Conservation (phyloP, 2,329 filamentous ascomycete genomes). For the Venturia oleaginea region DNA sequence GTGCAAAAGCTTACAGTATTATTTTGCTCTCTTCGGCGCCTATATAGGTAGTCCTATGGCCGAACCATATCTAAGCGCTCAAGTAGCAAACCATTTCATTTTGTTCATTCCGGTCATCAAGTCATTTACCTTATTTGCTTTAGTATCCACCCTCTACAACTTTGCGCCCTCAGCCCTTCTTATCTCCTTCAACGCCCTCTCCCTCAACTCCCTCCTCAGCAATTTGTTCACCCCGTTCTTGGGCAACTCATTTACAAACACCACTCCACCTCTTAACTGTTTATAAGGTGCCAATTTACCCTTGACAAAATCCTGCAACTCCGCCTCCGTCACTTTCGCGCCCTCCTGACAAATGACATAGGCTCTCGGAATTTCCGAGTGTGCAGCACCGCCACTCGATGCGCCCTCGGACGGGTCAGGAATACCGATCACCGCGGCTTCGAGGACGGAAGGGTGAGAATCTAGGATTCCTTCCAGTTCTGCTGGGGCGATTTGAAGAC, state of each 20-base stretch:
- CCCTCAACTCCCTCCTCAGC: constrained; percentile 24
- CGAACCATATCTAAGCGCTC: too few relatives aligned
- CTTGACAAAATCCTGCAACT: constrained; percentile 24
- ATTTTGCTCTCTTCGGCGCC: too few relatives aligned
- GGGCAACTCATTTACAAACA: constrained; percentile 24
- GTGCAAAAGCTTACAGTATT: too few relatives aligned
- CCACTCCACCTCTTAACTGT: constrained; percentile 24
- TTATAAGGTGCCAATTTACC: constrained; percentile 31
- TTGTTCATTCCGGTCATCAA: too few relatives aligned
- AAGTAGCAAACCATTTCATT: too few relatives aligned
- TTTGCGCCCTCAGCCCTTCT: constrained; percentile 1
- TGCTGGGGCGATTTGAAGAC: constrained; percentile 41
- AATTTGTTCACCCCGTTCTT: constrained; percentile 27
- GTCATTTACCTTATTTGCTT: background rate
- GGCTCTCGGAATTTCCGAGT: constrained; percentile 31
- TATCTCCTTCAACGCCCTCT: constrained; percentile 20
- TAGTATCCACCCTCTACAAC: background rate
- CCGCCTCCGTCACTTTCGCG: constrained; percentile 16
- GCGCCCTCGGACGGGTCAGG: background rate
- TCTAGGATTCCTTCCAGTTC: constrained; percentile 39
- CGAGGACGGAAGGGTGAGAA: constrained; percentile 31
- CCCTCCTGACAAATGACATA: constrained; percentile 31
- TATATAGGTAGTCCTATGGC: too few relatives aligned
- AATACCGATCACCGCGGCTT: constrained; percentile 39
- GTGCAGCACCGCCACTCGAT: background rate